Percentiles rank a stretch among this genome's conserved stretches.
phyloP scores from a whole-genome alignment of 345 rosid species.

The Eutrema japonicum region DNA sequence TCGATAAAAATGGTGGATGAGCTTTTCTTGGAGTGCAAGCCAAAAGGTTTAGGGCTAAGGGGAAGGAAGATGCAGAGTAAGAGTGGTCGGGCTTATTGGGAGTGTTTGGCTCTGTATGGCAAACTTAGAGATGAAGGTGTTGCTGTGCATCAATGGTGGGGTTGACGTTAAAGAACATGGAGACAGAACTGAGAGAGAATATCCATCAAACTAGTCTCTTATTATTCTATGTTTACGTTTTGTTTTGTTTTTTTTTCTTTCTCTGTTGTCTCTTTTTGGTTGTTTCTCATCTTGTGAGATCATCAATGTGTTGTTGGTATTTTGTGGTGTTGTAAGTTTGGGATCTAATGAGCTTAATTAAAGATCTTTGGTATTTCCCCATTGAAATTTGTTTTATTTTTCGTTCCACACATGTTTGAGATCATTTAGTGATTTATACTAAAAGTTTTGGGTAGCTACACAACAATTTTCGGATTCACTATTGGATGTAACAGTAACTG shows the following conservation, averaged over 20 bases:
- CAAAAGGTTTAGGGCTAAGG: slow-evolving; percentile 47
- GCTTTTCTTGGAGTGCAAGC: slow-evolving; percentile 86
- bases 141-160: slow-evolving; percentile 92
- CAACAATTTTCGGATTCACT: no score
- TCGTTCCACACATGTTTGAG: no score
- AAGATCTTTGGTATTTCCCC: slow-evolving; percentile 1
- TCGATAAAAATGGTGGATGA: slow-evolving; percentile 71
- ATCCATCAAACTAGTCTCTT: slow-evolving; percentile 20
- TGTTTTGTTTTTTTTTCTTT: neutral
- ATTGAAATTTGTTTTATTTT: neutral
- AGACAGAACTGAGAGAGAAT: slow-evolving; percentile 33
- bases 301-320: slow-evolving; percentile 30
- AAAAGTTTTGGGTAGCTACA: no score
- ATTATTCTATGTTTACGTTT: neutral
- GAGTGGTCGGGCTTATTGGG: slow-evolving; percentile 72
- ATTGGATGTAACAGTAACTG: no score
- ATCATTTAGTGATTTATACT: no score
- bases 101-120: slow-evolving; percentile 81
- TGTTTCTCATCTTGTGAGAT: slow-evolving; percentile 14
- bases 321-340: slow-evolving; percentile 33
- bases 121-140: slow-evolving; percentile 77
- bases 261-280: neutral
- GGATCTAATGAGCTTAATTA: slow-evolving; percentile 21
- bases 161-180: slow-evolving; percentile 45
- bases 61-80: slow-evolving; percentile 41